Evolutionary conservation across 2,329 filamentous ascomycete genomes (phyloP).

Genomic region (Curvularia lunata): DNA sequence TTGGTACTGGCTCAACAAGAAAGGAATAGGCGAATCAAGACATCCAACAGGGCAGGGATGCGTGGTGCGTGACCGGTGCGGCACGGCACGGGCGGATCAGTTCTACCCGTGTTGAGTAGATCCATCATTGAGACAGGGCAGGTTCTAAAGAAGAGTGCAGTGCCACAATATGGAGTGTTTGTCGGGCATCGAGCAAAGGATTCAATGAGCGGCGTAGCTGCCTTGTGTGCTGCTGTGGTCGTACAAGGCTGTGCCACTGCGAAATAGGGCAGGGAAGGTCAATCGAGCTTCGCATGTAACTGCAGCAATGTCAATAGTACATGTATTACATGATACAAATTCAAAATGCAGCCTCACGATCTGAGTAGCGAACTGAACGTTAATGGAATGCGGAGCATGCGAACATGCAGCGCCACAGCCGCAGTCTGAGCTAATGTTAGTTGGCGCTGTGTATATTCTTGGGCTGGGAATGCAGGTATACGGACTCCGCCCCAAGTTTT

Average conservation of each 20-base stretch:
- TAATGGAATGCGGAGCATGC: conserved; percentile 1
- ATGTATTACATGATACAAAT: conserved; percentile 9
- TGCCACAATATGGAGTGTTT: conserved; percentile 8
- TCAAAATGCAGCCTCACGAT: conserved; percentile 7
- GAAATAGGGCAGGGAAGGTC: conserved; percentile 2
- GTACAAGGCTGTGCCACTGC: conserved; percentile 7
- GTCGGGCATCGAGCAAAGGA: not conserved
- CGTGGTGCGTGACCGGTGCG: not conserved
- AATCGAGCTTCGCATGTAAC: conserved; percentile 5
- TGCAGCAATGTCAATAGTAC: conserved; percentile 7
- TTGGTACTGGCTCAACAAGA: conserved; percentile 35
- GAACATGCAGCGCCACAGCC: conserved; percentile 19
- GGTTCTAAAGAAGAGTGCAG: conserved; percentile 3
- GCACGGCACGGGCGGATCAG: conserved; percentile 6
- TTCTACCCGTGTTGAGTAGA: conserved; percentile 10
- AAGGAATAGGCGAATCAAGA: conserved; percentile 17
- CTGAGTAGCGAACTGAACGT: not conserved
- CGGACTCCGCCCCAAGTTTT: conserved; percentile 43
- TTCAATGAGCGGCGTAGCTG: not conserved
- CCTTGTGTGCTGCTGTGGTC: not conserved
- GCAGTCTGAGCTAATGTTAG: conserved; percentile 40
- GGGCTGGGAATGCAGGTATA: conserved; percentile 26
- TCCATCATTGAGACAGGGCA: not conserved
- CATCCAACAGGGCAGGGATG: conserved; percentile 5
- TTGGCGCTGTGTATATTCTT: conserved; percentile 35